Base-by-base conservation (phyloP, 495 filamentous ascomycete genomes). In the Penicillium ucsense region DNA sequence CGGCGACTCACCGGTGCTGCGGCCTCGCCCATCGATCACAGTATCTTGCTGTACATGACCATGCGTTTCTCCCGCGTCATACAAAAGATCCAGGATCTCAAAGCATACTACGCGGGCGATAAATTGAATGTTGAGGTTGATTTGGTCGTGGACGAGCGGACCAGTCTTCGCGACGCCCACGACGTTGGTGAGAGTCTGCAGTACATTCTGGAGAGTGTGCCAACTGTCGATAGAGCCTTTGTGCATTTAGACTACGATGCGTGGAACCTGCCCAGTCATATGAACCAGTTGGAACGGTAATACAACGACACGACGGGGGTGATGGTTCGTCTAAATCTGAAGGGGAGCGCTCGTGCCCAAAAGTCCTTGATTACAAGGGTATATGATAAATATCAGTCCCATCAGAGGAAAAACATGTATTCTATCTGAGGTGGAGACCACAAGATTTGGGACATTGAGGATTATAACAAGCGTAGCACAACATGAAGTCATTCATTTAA, bases 11-110 rank as follows among this genome's bases (percentile, higher is more conserved):
- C 85, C 0, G 90, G 90, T 3, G 86, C 84, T 32, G 85, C 88
- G 0, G 88, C 88, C 29, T 80, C 82, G 0, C 79, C 86, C 0
- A 83, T 85, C 44, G 85, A 95, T 54, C 77, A 88, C 34, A 95
- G 91, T 56, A 78, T 95, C 12, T 68, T 96, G 6, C 73, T 96
- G 0, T 96, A 96, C 66, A 75, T 94, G 49, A 90, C 88, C 2
- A 95, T 96, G 89, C 81, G 90, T 2, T 96, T 96, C 57, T 90
- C 89, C 20, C 87, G 85, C 43, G 84, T 85, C 4, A 90, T 96
- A 49, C 82, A 81, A 54, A 85, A 89, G 55, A 92, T 96, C 35
- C 89, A 94, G 57, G 84, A 88, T 27, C 61, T 95, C 11, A 81
- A 91, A 47, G 89, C 89, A 0, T 96, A 96, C 59, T 88, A 95